These are phyloP conservation scores for Coprinopsis cinerea DNA, from an alignment of 768 basidiomycete species.

Conservation along the genomic window DNA sequence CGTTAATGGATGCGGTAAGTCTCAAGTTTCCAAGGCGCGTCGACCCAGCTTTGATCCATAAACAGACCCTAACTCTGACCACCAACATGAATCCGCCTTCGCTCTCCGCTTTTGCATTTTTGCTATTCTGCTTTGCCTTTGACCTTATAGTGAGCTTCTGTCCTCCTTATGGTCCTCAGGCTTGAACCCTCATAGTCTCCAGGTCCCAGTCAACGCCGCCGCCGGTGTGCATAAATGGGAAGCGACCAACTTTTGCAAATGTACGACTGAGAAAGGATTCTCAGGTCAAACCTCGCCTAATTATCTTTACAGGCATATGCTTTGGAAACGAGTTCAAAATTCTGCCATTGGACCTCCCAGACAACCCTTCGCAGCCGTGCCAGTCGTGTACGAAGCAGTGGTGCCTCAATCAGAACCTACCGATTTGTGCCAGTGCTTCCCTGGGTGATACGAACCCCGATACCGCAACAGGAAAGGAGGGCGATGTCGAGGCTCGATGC, in stretches of 20 bases:
- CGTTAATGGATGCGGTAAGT: not conserved
- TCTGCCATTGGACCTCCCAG: conserved; percentile 70
- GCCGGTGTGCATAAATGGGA: conserved; percentile 68
- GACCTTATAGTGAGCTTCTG: conserved; percentile 9
- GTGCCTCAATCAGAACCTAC: conserved; percentile 88
- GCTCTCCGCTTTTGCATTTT: conserved; percentile 3
- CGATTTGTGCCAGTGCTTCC: conserved; percentile 74
- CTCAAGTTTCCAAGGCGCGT: not conserved
- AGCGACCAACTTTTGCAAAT: conserved; percentile 89
- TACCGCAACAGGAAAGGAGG: conserved; percentile 91
- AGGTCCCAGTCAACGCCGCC: conserved; percentile 27
- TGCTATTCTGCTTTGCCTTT: conserved; percentile 19
- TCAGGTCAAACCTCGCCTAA: conserved; percentile 3
- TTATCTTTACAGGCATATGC: conserved; percentile 67
- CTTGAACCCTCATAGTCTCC: conserved; percentile 14
- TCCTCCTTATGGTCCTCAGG: not conserved
- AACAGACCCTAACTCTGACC: not conserved
- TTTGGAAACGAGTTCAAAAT: conserved; percentile 86
- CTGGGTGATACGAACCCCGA: conserved; percentile 88
- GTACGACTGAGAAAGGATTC: conserved; percentile 28
- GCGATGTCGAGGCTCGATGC: conserved; percentile 92
- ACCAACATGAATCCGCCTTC: not conserved
- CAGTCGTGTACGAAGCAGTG: conserved; percentile 92
- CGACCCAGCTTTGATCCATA: conserved; percentile 2
- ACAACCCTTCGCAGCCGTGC: conserved; percentile 86